Evolutionary conservation across 164 flowering plant genomes (phyloP), one percentile per base, ranked within the genome.

Genomic region (Kingdonia uniflora): DNA sequence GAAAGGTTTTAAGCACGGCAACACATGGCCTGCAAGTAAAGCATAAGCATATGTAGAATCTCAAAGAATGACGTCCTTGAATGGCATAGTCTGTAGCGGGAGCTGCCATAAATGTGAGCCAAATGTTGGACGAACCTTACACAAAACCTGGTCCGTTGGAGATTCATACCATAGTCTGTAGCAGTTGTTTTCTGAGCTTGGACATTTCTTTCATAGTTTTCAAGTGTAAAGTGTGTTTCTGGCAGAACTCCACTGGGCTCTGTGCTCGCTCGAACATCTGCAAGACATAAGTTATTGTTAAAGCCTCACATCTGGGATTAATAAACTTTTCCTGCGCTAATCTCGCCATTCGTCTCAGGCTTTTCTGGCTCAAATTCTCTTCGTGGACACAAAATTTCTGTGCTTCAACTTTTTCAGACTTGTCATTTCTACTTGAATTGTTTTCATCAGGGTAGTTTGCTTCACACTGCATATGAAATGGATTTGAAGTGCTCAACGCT

Each of bases 131-230:
- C 52, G 57, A 29, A 29, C 35, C 35, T 3, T 3, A 51, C 76
- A 73, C 14, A 75, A 59, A 1, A 78, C 77, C 62, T 71, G 73
- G 61, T 91, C 98, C 6, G 54, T 44, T 26, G 49, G 33, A 35
- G 80, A 76, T 10, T 85, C 81, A 62, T 87, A 90, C 57, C 57
- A 72, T 14, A 87, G 91, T 62, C 69, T 70, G 76, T 55, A 87
- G 88, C 29, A 88, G 75, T 70, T 85, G 95, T 63, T 78, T 81
- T 68, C 95, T 74, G 48, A 91, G 73, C 66, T 91, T 87, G 52
- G 92, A 87, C 95, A 87, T 91, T 55, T 91, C 97, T 58, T 85
- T 86, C 96, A 91, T 80, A 17, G 88, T 87, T 68, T 87, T 87
- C 38, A 71, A 60, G 57, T 85, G 82, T 60, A 91, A 56, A 2